phyloP scores from a whole-genome alignment of 2,329 filamentous ascomycete species.

The Daldinia eschscholtzii region DNA sequence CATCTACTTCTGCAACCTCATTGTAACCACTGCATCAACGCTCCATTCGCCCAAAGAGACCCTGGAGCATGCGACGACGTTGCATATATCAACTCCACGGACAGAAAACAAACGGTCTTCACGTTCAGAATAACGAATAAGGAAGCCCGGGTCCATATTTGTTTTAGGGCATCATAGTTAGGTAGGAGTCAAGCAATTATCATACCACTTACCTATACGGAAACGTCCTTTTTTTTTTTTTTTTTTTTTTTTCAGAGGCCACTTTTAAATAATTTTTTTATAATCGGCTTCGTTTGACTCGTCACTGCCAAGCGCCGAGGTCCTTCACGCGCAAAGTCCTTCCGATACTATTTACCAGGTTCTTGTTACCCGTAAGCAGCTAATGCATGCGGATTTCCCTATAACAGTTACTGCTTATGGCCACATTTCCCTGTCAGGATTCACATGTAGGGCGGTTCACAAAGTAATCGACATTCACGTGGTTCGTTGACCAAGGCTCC shows the following conservation, averaged over 20 bases:
- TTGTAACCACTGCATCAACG: not conserved
- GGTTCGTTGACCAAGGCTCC: constrained; percentile 3
- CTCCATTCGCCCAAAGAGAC: not conserved
- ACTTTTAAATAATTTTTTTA: not conserved
- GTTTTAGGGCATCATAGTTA: constrained; percentile 2
- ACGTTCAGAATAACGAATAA: constrained; percentile 2
- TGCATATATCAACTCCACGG: not conserved
- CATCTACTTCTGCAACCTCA: not conserved
- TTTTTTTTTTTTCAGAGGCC: not conserved
- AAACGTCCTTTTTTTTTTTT: not conserved
- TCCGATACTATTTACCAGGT: not conserved
- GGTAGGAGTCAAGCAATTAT: not conserved
- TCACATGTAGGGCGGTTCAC: not conserved
- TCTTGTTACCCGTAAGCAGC: not conserved
- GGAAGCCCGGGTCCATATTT: not conserved
- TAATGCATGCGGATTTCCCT: not conserved
- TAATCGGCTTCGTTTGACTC: not conserved
- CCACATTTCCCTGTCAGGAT: not conserved
- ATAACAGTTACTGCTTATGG: constrained; percentile 1
- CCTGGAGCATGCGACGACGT: not conserved
- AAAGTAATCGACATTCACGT: constrained; percentile 1
- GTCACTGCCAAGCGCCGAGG: not conserved
- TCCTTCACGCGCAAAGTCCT: constrained; percentile 4
- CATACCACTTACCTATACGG: constrained; percentile 10
- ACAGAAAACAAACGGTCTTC: not conserved